Base-by-base conservation (phyloP, 345 rosid species). In the Hypericum perforatum region DNA sequence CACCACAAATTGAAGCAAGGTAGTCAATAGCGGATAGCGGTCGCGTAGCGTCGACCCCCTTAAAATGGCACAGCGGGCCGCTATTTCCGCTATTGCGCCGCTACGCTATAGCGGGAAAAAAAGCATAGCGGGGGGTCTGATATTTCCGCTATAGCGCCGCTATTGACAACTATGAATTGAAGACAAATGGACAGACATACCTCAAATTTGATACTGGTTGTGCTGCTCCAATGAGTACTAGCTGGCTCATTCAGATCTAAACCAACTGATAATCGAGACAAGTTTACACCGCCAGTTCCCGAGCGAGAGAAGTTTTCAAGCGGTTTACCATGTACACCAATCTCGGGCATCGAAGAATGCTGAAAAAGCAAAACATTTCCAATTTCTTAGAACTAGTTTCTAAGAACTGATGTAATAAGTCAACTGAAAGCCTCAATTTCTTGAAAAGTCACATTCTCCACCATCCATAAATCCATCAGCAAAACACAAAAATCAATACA, bases 261-360 rank as follows among this genome's bases (percentile, higher is more conserved):
- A 40, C 96, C 98, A 58, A 76, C 69, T 6, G 95, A 84, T 37
- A 85, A 62, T 62, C 81, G 78, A 43, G 98, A 91, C 65, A 91
- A 65, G 72, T 85, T 91, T 71, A 91, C 92, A 41, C 92, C 95
- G 60, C 92, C 89, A 54, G 86, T 82, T 62, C 84, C 95, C 14
- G 95, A 80, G 55, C 77, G 87, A 29, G 96, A 91, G 65, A 91
- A 91, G 69, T 82, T 87, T 53, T 91, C 95, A 16, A 73, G 40
- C 9, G 96, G 87, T 4, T 47, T 67, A 53, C 98, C 96, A 15
- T 91, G 95, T 60, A 91, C 86, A 37, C 91, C 98, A 45, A 91
- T 76, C 74, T 91, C 98, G 0, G 98, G 98, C 38, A 95, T 77
- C 53, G 82, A 62, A 45, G 92, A 91, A 76, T 91, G 98, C 96